Conservation (phyloP, 176 grass and related monocot genomes). For the Alloteropsis semialata region DNA sequence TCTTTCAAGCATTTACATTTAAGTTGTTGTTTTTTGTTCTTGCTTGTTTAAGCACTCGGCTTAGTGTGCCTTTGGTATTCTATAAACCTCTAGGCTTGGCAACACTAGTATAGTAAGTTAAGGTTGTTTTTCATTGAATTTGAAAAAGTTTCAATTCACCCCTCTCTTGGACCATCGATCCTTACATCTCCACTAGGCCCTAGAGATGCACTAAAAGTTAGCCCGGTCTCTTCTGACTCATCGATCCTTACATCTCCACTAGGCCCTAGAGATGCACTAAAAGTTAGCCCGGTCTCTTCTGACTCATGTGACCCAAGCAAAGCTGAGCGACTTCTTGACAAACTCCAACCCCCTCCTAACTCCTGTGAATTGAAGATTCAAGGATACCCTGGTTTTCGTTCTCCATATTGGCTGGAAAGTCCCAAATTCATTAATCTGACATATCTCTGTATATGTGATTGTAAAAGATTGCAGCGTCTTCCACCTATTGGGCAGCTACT, state of each 20-base stretch:
- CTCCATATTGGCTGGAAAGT: conserved; percentile 41
- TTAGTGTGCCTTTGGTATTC: too few species aligned
- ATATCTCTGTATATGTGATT: conserved; percentile 26
- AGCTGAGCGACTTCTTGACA: conserved; percentile 24
- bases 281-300: background rate
- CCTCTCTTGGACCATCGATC: too few species aligned
- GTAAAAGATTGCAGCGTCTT: conserved; percentile 20
- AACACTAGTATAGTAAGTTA: too few species aligned
- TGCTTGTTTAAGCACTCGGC: too few species aligned
- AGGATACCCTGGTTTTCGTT: conserved; percentile 37
- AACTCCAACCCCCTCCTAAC: conserved; percentile 30
- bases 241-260: too few species aligned
- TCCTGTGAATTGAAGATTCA: conserved; percentile 22
- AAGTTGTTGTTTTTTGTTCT: too few species aligned
- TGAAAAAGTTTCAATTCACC: too few species aligned
- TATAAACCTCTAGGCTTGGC: too few species aligned
- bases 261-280: background rate
- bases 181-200: background rate
- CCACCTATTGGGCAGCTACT: conserved; percentile 44
- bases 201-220: background rate
- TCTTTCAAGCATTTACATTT: too few species aligned
- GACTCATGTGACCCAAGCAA: background rate
- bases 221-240: background rate
- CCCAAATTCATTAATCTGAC: conserved; percentile 17
- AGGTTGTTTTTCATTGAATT: too few species aligned